phyloP scores from a whole-genome alignment of 2,329 filamentous ascomycete species.

The Xylaria sp. region DNA sequence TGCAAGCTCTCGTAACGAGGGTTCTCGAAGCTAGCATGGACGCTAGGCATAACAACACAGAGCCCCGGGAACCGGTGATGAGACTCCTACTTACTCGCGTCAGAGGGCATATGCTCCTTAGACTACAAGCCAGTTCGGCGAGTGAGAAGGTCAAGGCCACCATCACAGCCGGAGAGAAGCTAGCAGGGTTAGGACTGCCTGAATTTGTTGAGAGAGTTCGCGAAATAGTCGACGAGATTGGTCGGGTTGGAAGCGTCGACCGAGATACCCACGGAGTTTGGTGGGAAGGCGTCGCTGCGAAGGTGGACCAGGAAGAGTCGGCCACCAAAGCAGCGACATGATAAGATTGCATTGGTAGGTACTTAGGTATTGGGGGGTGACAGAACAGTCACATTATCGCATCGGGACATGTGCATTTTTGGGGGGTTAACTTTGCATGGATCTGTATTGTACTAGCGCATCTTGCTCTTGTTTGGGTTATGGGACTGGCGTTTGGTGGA shows the following conservation, averaged over 20 bases:
- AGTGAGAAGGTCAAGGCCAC: conserved; percentile 74
- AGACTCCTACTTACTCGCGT: conserved; percentile 72
- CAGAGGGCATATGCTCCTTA: conserved; percentile 67
- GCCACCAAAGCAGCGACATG: conserved; percentile 20
- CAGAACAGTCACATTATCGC: conserved; percentile 2
- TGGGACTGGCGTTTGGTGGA: conserved; percentile 30
- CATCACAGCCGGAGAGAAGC: conserved; percentile 70
- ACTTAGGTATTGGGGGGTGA: conserved; percentile 7
- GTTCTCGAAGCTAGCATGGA: conserved; percentile 58
- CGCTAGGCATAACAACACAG: conserved; percentile 47
- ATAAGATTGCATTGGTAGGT: conserved; percentile 25
- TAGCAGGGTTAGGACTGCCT: conserved; percentile 71
- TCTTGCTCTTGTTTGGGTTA: conserved; percentile 29
- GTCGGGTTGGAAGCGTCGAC: conserved; percentile 69
- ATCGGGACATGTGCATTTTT: conserved; percentile 28
- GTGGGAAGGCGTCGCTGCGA: conserved; percentile 71
- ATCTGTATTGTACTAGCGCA: conserved; percentile 31
- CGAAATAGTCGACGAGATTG: conserved; percentile 71
- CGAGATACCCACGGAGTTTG: conserved; percentile 69
- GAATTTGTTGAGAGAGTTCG: conserved; percentile 75
- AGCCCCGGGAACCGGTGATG: conserved; percentile 62
- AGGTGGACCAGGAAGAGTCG: conserved; percentile 52
- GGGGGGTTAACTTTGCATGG: conserved; percentile 24
- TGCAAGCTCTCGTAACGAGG: conserved; percentile 62
- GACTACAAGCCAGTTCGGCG: conserved; percentile 68